These are phyloP conservation scores for Mariannaea sp. DNA, from an alignment of 2,329 filamentous ascomycete species.

Conservation along the genomic window DNA sequence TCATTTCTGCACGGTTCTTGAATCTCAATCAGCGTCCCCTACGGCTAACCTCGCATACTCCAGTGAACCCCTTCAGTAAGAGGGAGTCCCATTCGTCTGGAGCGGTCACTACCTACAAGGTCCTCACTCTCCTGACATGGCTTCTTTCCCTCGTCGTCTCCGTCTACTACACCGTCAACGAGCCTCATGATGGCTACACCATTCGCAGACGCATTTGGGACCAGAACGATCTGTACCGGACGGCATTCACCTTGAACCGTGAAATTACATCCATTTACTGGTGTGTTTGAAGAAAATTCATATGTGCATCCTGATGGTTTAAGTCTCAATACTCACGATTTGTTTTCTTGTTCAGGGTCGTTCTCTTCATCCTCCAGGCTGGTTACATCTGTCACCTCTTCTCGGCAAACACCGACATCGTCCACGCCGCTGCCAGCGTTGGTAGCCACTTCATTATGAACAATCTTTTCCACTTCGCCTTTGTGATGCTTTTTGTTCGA, in stretches of 20 bases:
- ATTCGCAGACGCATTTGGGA: slow-evolving; percentile 72
- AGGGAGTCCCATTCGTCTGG: slow-evolving; percentile 67
- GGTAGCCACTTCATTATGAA: slow-evolving; percentile 84
- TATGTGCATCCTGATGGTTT: too few relatives aligned
- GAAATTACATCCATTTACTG: slow-evolving; percentile 74
- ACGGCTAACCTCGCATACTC: slow-evolving; percentile 16
- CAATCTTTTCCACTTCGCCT: slow-evolving; percentile 82
- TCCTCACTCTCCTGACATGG: slow-evolving; percentile 76
- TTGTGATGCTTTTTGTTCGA: slow-evolving; percentile 82
- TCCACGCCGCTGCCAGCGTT: slow-evolving; percentile 74
- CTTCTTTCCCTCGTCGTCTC: slow-evolving; percentile 71
- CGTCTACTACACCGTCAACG: slow-evolving; percentile 73
- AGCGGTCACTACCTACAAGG: slow-evolving; percentile 73
- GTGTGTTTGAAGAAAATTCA: too few relatives aligned
- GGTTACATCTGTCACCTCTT: slow-evolving; percentile 80
- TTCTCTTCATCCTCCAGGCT: slow-evolving; percentile 75
- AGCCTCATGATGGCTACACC: slow-evolving; percentile 65
- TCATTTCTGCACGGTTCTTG: not conserved
- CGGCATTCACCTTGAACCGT: slow-evolving; percentile 76
- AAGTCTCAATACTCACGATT: slow-evolving; percentile 9
- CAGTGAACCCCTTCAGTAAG: slow-evolving; percentile 78
- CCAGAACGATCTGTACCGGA: slow-evolving; percentile 68
- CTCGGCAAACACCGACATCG: slow-evolving; percentile 63
- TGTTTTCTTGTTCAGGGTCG: slow-evolving; percentile 59
- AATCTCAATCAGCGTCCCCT: not conserved